These are phyloP conservation scores for Lactarius deliciosus DNA, from an alignment of 768 basidiomycete genomes.

Conservation along the genomic window DNA sequence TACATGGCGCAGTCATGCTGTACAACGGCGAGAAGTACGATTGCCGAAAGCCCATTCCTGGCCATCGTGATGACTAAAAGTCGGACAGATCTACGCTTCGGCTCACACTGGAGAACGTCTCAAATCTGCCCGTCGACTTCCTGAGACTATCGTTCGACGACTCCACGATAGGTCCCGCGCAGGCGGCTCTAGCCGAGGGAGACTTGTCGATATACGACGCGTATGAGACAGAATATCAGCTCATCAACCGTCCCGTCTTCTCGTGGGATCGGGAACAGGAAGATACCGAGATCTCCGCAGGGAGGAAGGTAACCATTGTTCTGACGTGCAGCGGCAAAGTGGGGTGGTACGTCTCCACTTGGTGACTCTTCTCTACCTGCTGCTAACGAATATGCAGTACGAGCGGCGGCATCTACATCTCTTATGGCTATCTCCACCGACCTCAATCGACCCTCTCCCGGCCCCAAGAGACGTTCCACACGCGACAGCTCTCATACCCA, in stretches of 20 bases:
- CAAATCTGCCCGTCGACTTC: slow-evolving; percentile 79
- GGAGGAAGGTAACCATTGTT: slow-evolving; percentile 64
- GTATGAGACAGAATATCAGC: slow-evolving; percentile 86
- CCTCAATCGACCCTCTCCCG: slow-evolving; percentile 35
- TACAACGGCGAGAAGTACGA: slow-evolving; percentile 90
- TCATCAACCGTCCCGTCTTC: slow-evolving; percentile 77
- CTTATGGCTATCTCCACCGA: slow-evolving; percentile 72
- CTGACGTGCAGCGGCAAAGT: slow-evolving; percentile 85
- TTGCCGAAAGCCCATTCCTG: too few species aligned
- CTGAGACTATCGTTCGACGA: slow-evolving; percentile 87
- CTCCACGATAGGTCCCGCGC: slow-evolving; percentile 76
- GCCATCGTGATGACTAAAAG: slow-evolving; percentile 20
- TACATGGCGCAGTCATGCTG: slow-evolving; percentile 91
- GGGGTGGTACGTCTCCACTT: slow-evolving; percentile 69
- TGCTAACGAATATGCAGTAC: slow-evolving; percentile 47
- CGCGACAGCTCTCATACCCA: slow-evolving; percentile 85
- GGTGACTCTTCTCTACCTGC: background rate
- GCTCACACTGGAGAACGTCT: slow-evolving; percentile 89
- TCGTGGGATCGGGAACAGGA: slow-evolving; percentile 55
- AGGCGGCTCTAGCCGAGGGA: slow-evolving; percentile 75
- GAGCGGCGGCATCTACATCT: slow-evolving; percentile 74
- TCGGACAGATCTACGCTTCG: slow-evolving; percentile 71
- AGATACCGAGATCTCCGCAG: slow-evolving; percentile 61
- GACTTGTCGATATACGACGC: slow-evolving; percentile 79
- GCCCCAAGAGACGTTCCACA: slow-evolving; percentile 63